Evolutionary conservation across 345 rosid genomes (phyloP), one percentile per base, ranked within the genome.

Genomic region (Citrus trifoliata): DNA sequence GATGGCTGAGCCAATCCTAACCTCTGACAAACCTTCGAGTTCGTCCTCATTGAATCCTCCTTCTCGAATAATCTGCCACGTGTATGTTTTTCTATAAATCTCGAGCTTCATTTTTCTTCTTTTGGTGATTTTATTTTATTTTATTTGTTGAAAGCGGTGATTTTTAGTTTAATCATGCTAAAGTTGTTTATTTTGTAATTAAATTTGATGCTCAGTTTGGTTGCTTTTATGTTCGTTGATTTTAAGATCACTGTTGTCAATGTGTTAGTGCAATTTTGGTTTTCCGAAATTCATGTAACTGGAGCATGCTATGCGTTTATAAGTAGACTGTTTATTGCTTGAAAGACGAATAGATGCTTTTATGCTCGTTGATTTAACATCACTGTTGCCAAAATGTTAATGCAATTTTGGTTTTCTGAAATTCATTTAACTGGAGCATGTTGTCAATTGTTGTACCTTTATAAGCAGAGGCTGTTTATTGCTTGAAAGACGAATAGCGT

Each of bases 51-150:
- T 93, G 66, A 76, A 90, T 84, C 92, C 89, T 70, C 85, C 92
- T 10, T 70, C 89, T 5, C 85, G 93, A 37, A 83, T 71, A 7
- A 85, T 96, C 78, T 94, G 99, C 88, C 94, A 88, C 55, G 99
- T 94, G 80, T 94, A 85, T 24, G 88, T 76, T 62, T 79, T 72
- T 75, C 66, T 40, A 38, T 40, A 2, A 0, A 14, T 24, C 76
- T 79, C 46, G n/a, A 14, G 21, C 63, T 51, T 67, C 53, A 19
- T 7, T 24, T 0, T 30, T 76, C 67, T 16, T 48, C 30, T 37
- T 42, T 21, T 6, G n/a, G 22, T 10, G 16, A 37, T 42, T 42
- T 10, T 42, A 10, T 42, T 38, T 38, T 38, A 38, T 38, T 38
- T 9, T 38, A 8, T 38, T 40, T 10, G 3, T 10, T 10, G 46